phyloP scores from a whole-genome alignment of 148 eudicot species.

The Rhododendron kiyosumense region DNA sequence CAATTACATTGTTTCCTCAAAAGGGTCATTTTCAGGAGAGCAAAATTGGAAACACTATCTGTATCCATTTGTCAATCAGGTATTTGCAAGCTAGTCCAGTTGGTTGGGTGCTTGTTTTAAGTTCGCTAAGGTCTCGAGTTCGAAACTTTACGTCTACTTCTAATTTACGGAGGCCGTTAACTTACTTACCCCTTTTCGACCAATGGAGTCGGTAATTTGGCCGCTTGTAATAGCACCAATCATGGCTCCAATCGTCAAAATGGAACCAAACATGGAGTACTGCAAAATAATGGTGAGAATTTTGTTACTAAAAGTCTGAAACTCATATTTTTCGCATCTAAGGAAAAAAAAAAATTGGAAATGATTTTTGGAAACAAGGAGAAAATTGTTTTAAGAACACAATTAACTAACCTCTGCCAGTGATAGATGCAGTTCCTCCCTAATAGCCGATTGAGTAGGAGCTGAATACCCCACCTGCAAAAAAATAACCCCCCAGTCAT shows the following conservation, averaged over 20 bases:
- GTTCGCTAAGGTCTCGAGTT: too few species aligned
- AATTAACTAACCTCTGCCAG: slow-evolving; percentile 44
- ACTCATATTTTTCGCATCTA: background rate
- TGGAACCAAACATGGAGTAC: slow-evolving; percentile 81
- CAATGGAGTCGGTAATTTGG: slow-evolving; percentile 53
- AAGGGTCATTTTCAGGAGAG: too few species aligned
- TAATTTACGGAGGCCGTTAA: too few species aligned
- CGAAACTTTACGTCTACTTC: too few species aligned
- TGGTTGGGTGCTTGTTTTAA: too few species aligned
- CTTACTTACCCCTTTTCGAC: slow-evolving; percentile 67
- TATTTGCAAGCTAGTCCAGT: too few species aligned
- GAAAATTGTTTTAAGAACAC: background rate
- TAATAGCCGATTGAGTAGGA: slow-evolving; percentile 76
- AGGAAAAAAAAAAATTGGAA: background rate
- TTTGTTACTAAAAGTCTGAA: background rate
- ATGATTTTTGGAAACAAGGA: background rate
- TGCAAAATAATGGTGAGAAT: slow-evolving; percentile 13
- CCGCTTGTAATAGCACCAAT: slow-evolving; percentile 77
- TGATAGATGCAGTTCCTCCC: slow-evolving; percentile 55
- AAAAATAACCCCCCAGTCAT: too few species aligned
- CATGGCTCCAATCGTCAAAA: slow-evolving; percentile 80
- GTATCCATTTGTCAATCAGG: too few species aligned
- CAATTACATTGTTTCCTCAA: too few species aligned
- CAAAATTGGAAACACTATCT: too few species aligned
- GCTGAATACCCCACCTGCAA: slow-evolving; percentile 86